Conservation (phyloP, 345 rosid species). For the Aquilaria sinensis region DNA sequence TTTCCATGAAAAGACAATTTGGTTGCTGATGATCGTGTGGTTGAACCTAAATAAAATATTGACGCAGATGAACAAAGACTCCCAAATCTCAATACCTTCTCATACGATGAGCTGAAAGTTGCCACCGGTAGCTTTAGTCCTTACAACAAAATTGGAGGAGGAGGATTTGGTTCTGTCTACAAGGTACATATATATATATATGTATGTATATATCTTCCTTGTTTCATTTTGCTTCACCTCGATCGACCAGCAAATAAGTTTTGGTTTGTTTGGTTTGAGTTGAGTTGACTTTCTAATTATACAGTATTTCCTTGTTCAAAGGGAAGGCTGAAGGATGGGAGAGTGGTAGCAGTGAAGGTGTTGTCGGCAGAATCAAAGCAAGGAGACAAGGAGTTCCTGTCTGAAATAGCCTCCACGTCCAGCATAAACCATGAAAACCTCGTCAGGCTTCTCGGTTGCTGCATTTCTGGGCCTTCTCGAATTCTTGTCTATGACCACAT, state of each 20-base stretch:
- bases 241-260: not conserved
- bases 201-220: not conserved
- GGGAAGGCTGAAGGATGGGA: conserved; percentile 37
- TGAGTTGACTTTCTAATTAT: no score
- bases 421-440: conserved; percentile 25
- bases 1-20: no score
- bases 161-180: conserved; percentile 41
- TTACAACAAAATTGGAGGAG: conserved; percentile 39
- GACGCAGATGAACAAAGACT: conserved; percentile 7
- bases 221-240: not conserved
- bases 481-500: conserved; percentile 34
- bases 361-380: conserved; percentile 32
- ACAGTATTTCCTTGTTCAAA: not conserved
- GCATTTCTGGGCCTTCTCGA: conserved; percentile 27
- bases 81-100: conserved; percentile 18
- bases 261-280: not conserved
- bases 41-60: not conserved
- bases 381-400: conserved; percentile 34
- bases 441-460: conserved; percentile 30
- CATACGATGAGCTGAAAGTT: conserved; percentile 19
- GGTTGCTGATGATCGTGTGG: no score
- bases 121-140: conserved; percentile 29
- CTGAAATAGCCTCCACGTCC: conserved; percentile 32
- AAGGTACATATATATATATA: conserved; percentile 16
- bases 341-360: conserved; percentile 27